A percentile compares a stretch with the other conserved stretches of the same genome.
Conservation (phyloP, 257 asterid species). For the Rauvolfia tetraphylla region DNA sequence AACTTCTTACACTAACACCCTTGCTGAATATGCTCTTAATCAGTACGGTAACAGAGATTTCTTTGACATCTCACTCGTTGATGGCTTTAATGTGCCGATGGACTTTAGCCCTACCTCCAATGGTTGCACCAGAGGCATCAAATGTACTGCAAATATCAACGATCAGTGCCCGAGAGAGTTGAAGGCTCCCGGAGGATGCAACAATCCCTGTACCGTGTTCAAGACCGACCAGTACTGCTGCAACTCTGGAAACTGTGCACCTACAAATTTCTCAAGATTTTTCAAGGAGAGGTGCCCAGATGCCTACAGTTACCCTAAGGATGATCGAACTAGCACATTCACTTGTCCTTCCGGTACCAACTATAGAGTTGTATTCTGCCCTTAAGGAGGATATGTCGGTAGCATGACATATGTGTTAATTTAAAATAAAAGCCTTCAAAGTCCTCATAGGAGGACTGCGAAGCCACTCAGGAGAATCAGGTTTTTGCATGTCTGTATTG, state of each 20-base stretch:
- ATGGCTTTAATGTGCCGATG: conserved; percentile 44
- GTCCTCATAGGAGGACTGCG: too few relatives aligned
- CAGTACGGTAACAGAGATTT: conserved; percentile 30
- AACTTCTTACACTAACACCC: too few relatives aligned
- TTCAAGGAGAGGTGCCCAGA: conserved; percentile 19
- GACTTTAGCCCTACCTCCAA: conserved; percentile 35
- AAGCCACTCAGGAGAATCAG: too few relatives aligned
- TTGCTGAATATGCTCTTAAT: conserved; percentile 45
- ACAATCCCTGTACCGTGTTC: conserved; percentile 22
- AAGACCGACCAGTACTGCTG: conserved; percentile 20
- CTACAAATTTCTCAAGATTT: neutral
- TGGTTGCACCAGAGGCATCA: conserved; percentile 21
- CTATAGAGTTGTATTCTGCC: conserved; percentile 34
- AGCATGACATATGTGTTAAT: too few relatives aligned
- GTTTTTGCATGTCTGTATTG: neutral
- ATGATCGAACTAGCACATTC: conserved; percentile 26
- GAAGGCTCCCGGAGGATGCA: conserved; percentile 13
- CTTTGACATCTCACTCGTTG: conserved; percentile 38
- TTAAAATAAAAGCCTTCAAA: too few relatives aligned
- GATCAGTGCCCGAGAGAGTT: conserved; percentile 10
- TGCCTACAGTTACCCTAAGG: conserved; percentile 33
- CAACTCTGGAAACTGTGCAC: conserved; percentile 10
- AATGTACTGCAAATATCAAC: conserved; percentile 11
- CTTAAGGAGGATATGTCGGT: conserved; percentile 25
- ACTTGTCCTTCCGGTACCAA: conserved; percentile 25